Evolutionary conservation across 2,329 filamentous ascomycete species (phyloP).

Genomic region (Colletotrichum liriopes): DNA sequence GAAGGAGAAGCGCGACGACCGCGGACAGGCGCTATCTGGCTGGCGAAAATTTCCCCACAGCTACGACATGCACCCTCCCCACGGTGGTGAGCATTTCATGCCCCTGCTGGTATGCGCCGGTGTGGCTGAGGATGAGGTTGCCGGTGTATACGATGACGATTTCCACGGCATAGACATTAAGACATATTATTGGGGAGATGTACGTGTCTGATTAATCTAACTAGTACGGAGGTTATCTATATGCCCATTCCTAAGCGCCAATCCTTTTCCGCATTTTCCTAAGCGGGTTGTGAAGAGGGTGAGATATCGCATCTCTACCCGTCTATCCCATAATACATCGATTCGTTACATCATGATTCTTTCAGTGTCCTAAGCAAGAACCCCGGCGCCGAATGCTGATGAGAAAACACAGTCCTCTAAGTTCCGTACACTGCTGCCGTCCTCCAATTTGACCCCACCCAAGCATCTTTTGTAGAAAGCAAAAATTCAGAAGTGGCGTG

Average conservation of each 20-base stretch:
- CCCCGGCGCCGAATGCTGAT: conserved; percentile 37
- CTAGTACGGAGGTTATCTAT: conserved; percentile 23
- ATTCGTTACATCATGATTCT: conserved; percentile 39
- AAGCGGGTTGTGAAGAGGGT: conserved; percentile 15
- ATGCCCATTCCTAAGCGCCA: conserved; percentile 27
- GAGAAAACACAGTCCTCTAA: conserved; percentile 16
- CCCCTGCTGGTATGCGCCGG: conserved; percentile 72
- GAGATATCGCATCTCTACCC: conserved; percentile 7
- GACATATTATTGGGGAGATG: conserved; percentile 69
- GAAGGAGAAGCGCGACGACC: conserved; percentile 51
- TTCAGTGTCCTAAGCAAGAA: conserved; percentile 21
- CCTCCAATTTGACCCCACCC: conserved; percentile 5
- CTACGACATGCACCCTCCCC: conserved; percentile 68
- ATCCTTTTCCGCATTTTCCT: conserved; percentile 7
- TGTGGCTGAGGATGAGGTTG: conserved; percentile 62
- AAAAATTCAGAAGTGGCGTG: neutral
- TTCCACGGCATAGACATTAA: conserved; percentile 65
- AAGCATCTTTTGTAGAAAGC: conserved; percentile 22
- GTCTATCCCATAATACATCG: conserved; percentile 36
- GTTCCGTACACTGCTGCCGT: neutral
- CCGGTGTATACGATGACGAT: conserved; percentile 63
- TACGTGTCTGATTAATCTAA: conserved; percentile 38
- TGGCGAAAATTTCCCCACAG: conserved; percentile 66
- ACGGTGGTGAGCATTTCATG: conserved; percentile 72
- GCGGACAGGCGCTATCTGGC: conserved; percentile 57